These are phyloP conservation scores for Neonectria coccinea DNA, from an alignment of 2,329 filamentous ascomycete species.

Conservation along the genomic window DNA sequence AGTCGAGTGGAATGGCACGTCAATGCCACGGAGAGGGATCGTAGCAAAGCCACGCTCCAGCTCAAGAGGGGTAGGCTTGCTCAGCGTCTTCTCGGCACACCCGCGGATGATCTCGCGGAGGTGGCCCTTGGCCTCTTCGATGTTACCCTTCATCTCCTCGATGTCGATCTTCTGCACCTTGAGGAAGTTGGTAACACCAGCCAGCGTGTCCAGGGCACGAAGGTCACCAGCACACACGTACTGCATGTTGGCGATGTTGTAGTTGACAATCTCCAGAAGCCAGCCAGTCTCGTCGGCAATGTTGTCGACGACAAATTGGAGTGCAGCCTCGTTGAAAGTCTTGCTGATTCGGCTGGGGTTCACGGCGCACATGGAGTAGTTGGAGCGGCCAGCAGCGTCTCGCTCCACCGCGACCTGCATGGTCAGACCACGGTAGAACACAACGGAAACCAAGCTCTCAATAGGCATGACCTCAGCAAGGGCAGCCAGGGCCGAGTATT, in stretches of 20 bases:
- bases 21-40: conserved; percentile 95
- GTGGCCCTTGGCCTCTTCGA: conserved; percentile 92
- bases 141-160: conserved; percentile 86
- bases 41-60: conserved; percentile 96
- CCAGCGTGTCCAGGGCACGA: conserved; percentile 76
- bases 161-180: conserved; percentile 99
- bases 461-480: conserved; percentile 99
- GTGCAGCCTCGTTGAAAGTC: conserved; percentile 97
- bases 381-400: conserved; percentile 90
- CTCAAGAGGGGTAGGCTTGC: conserved; percentile 88
- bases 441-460: conserved; percentile 95
- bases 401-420: conserved; percentile 99
- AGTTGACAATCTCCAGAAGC: conserved; percentile 99
- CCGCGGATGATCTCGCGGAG: conserved; percentile 91
- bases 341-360: conserved; percentile 98
- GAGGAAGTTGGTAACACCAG: conserved; percentile 91
- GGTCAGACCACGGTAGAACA: conserved; percentile 98
- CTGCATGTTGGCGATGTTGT: conserved; percentile 83
- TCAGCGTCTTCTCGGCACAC: conserved; percentile 86
- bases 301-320: conserved; percentile 97
- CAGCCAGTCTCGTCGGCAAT: conserved; percentile 94
- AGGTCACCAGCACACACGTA: conserved; percentile 80
- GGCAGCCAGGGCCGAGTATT: conserved; percentile 96
- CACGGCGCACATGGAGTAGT: conserved; percentile 99
- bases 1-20: conserved; percentile 99